Evolutionary conservation across 345 rosid species (phyloP).

Genomic region (Gynandropsis gynandra): DNA sequence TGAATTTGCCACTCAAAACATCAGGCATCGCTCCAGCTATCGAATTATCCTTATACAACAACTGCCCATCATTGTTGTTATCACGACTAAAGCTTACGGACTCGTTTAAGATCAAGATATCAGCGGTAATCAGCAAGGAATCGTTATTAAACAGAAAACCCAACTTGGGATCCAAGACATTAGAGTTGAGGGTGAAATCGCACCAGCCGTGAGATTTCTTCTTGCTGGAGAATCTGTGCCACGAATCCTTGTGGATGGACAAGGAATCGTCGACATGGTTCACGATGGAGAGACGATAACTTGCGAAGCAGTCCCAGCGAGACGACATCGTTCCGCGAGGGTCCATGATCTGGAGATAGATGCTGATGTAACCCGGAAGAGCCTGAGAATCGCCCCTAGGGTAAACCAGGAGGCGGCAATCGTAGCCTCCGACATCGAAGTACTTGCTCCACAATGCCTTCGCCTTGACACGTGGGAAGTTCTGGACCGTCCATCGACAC

Average conservation of each 20-base stretch:
- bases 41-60: slow-evolving; percentile 40
- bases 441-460: slow-evolving; percentile 94
- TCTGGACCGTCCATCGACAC: slow-evolving; percentile 85
- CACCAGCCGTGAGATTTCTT: slow-evolving; percentile 97
- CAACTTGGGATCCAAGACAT: slow-evolving; percentile 72
- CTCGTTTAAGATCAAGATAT: slow-evolving; percentile 82
- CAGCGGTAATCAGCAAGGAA: slow-evolving; percentile 73
- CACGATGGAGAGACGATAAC: slow-evolving; percentile 82
- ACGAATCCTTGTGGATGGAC: slow-evolving; percentile 87
- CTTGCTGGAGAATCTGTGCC: slow-evolving; percentile 94
- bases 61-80: slow-evolving; percentile 60
- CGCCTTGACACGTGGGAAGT: slow-evolving; percentile 76
- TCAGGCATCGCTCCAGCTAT: slow-evolving; percentile 63
- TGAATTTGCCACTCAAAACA: slow-evolving; percentile 86
- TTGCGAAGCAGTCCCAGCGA: slow-evolving; percentile 98
- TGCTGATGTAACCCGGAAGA: slow-evolving; percentile 79
- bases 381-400: slow-evolving; percentile 98
- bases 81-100: slow-evolving; percentile 80
- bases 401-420: slow-evolving; percentile 87
- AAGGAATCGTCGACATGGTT: slow-evolving; percentile 75
- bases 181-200: slow-evolving; percentile 81
- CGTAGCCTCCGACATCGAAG: slow-evolving; percentile 97
- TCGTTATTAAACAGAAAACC: slow-evolving; percentile 70
- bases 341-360: slow-evolving; percentile 97
- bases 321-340: slow-evolving; percentile 71